phyloP scores from a whole-genome alignment of 164 flowering plant genomes.

The Protea cynaroides region DNA sequence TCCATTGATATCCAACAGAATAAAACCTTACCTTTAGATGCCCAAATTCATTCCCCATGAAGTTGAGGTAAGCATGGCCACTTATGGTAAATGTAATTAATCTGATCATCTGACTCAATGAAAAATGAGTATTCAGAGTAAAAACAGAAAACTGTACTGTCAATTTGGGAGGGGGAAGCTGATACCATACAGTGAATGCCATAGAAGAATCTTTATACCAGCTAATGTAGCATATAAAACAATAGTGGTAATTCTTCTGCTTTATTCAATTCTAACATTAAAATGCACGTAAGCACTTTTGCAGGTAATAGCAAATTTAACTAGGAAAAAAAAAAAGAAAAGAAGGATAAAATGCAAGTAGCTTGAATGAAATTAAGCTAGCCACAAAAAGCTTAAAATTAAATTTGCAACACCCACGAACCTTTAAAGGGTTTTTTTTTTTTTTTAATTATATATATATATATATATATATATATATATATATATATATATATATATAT shows the following conservation, averaged over 20 bases:
- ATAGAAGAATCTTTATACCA: background rate
- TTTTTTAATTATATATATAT: too few species aligned
- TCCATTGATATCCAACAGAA: background rate
- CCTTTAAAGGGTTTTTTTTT: background rate
- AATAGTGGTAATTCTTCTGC: too few species aligned
- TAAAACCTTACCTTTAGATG: conserved; percentile 67
- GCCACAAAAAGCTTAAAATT: background rate
- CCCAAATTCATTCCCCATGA: conserved; percentile 99
- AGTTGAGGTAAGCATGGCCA: conserved; percentile 88
- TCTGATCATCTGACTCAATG: conserved; percentile 65
- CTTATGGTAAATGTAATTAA: conserved; percentile 78
- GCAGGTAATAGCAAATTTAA: too few species aligned
- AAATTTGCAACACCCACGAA: conserved; percentile 1
- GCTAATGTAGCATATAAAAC: too few species aligned
- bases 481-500: too few species aligned
- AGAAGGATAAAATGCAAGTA: too few species aligned
- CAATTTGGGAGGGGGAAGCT: too few species aligned
- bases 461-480: too few species aligned
- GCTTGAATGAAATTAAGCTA: background rate
- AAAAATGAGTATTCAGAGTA: conserved; percentile 2
- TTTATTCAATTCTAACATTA: too few species aligned
- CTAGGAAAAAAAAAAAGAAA: too few species aligned
- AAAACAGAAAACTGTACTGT: background rate
- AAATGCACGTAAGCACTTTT: too few species aligned
- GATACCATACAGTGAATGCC: background rate